Conservation (phyloP, 176 grass and related monocot species). For the Triticum aestivum region IWGSC_CS_RefSeq_v2.1 NC_057797.1:535947522-535948021, state of each 20-base stretch:
- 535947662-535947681: slow-evolving; percentile 26
- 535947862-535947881: slow-evolving; percentile 94
- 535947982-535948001: too few relatives aligned
- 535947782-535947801: slow-evolving; percentile 61
- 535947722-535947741: slow-evolving; percentile 89
- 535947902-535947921: too few relatives aligned
- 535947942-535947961: background rate
- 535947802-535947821: slow-evolving; percentile 55
- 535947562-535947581: slow-evolving; percentile 95
- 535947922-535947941: background rate
- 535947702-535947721: slow-evolving; percentile 99
- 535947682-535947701: slow-evolving; percentile 89
- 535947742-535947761: slow-evolving; percentile 87
- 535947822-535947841: slow-evolving; percentile 91
- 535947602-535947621: slow-evolving; percentile 75
- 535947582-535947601: slow-evolving; percentile 90
- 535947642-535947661: slow-evolving; percentile 99
- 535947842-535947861: slow-evolving; percentile 89
- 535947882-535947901: background rate
- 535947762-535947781: slow-evolving; percentile 69
- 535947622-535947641: slow-evolving; percentile 98
- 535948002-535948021: too few relatives aligned
- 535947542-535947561: slow-evolving; percentile 78
- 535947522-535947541: slow-evolving; percentile 68
- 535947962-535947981: too few relatives aligned